Percentiles rank a stretch among this genome's conserved stretches.
These are phyloP conservation scores for Caloboletus inedulis DNA, from an alignment of 1,284 basidiomycete genomes.

Conservation along the genomic window DNA sequence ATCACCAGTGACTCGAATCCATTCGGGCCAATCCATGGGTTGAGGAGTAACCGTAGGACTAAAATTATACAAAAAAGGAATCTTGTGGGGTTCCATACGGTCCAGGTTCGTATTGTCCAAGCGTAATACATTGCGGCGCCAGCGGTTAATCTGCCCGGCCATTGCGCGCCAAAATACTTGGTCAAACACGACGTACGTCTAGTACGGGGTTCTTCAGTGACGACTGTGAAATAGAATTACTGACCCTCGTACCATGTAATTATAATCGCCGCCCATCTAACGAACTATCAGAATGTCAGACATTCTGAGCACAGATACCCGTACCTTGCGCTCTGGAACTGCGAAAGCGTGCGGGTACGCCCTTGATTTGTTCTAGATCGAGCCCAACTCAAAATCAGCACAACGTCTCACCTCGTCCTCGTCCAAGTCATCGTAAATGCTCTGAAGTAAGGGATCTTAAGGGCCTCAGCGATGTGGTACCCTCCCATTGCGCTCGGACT, in stretches of 20 bases:
- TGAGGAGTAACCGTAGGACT: conserved; percentile 85
- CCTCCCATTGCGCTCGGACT: conserved; percentile 98
- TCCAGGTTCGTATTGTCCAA: conserved; percentile 84
- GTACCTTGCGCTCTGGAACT: conserved; percentile 84
- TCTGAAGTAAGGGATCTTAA: conserved; percentile 90
- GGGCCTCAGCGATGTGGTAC: conserved; percentile 94
- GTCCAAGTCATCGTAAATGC: conserved; percentile 90
- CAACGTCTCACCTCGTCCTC: conserved; percentile 54
- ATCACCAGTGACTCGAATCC: conserved; percentile 90
- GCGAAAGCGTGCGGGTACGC: conserved; percentile 98
- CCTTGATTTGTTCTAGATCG: conserved; percentile 37
- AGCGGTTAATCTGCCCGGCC: conserved; percentile 91
- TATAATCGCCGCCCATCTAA: conserved; percentile 93
- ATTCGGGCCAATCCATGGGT: conserved; percentile 96
- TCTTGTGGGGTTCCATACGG: conserved; percentile 93
- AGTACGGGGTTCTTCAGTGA: conserved; percentile 7
- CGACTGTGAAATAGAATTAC: not conserved
- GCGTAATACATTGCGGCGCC: conserved; percentile 78
- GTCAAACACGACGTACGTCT: conserved; percentile 93
- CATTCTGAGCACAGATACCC: conserved; percentile 13
- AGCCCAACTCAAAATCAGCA: not conserved
- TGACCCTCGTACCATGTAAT: conserved; percentile 80
- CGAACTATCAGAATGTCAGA: conserved; percentile 16
- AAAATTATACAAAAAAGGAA: conserved; percentile 98
- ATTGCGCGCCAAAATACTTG: conserved; percentile 98